Conservation (phyloP, 352 stramenopile genomes). For the Discostella stelligera region DNA sequence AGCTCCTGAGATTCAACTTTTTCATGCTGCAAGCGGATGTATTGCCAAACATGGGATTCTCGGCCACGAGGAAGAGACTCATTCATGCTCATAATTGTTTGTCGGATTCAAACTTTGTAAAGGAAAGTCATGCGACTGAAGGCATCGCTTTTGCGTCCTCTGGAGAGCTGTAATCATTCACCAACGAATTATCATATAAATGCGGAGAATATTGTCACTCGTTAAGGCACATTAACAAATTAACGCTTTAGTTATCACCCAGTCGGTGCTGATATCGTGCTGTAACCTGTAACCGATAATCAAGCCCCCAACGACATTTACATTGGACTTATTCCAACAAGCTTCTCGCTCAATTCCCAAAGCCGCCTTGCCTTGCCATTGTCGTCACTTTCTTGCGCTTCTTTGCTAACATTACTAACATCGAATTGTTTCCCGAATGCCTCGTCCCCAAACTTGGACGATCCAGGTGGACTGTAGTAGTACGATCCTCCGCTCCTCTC, state of each 20-base stretch:
- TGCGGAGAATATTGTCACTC: no score
- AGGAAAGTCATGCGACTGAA: background rate
- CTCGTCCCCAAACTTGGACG: constrained; percentile 70
- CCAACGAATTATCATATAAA: no score
- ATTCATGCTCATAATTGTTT: constrained; percentile 69
- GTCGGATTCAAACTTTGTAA: constrained; percentile 31
- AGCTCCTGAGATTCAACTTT: constrained; percentile 74
- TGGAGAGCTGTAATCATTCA: constrained; percentile 22
- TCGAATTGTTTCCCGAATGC: constrained; percentile 74
- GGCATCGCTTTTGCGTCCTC: constrained; percentile 10
- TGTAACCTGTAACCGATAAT: no score
- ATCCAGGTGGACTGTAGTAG: constrained; percentile 63
- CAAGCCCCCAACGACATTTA: no score
- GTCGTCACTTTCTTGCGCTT: constrained; percentile 56
- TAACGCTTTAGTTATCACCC: no score
- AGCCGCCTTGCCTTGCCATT: constrained; percentile 60
- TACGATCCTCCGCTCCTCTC: constrained; percentile 50
- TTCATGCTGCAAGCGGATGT: constrained; percentile 81
- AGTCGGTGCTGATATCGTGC: no score
- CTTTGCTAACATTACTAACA: constrained; percentile 56
- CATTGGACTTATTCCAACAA: constrained; percentile 48
- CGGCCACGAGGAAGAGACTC: constrained; percentile 70
- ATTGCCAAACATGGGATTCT: constrained; percentile 78
- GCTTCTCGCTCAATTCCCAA: constrained; percentile 75
- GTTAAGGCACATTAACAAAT: no score